A percentile compares a stretch with the other conserved stretches of the same genome.
Evolutionary conservation across 305 asterid genomes (phyloP).

Genomic region (Solanum chacoense): DNA sequence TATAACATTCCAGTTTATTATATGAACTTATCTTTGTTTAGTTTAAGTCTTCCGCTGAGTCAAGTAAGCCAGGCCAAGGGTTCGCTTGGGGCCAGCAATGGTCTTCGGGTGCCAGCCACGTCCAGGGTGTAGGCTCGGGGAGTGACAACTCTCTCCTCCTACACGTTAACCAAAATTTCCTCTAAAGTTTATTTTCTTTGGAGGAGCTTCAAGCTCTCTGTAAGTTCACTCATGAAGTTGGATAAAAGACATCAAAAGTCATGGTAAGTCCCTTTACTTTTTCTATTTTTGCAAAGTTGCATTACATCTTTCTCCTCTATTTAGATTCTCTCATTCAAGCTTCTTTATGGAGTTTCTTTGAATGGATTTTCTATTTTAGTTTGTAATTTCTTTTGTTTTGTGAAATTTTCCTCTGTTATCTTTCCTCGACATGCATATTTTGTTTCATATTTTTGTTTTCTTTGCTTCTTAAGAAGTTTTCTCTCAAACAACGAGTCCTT

Average conservation of each 20-base stretch:
- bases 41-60: too few species aligned
- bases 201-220: neutral
- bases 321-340: neutral
- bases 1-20: too few species aligned
- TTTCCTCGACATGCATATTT: neutral
- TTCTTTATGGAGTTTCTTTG: neutral
- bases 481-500: neutral
- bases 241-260: neutral
- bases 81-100: too few species aligned
- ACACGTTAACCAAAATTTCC: neutral
- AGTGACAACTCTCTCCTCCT: too few species aligned
- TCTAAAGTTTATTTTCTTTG: too few species aligned
- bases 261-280: neutral
- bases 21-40: too few species aligned
- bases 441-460: too few species aligned
- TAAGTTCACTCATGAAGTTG: neutral
- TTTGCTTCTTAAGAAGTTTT: neutral
- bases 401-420: too few species aligned
- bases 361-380: too few species aligned
- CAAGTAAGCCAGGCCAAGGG: too few species aligned
- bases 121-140: too few species aligned
- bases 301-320: neutral
- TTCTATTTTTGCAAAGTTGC: neutral
- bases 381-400: neutral
- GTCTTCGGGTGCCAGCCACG: too few species aligned